These are phyloP conservation scores for Colletotrichum tanaceti DNA, from an alignment of 2,329 filamentous ascomycete genomes.

Conservation along the genomic window DNA sequence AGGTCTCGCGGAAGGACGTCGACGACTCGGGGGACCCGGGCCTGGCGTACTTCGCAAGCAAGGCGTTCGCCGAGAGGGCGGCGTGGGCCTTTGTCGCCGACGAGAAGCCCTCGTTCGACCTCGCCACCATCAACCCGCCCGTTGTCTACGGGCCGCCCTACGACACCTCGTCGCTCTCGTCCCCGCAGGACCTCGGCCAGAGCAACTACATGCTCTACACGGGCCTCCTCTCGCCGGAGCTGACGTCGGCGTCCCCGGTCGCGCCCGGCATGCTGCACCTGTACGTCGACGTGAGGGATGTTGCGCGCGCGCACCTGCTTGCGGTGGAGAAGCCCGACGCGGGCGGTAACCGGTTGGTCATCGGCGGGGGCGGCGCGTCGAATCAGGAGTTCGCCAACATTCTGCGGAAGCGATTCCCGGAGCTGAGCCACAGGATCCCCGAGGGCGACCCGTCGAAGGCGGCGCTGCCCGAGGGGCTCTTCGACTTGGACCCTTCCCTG, in stretches of 20 bases:
- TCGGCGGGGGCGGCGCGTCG: conserved; percentile 41
- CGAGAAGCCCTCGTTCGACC: conserved; percentile 49
- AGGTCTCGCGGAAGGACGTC: conserved; percentile 8
- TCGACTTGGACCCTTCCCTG: conserved; percentile 37
- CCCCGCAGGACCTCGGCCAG: conserved; percentile 21
- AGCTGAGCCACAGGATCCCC: conserved; percentile 42
- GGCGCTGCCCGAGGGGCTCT: conserved; percentile 42
- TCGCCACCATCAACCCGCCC: conserved; percentile 49
- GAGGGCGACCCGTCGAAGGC: conserved; percentile 39
- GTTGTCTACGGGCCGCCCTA: conserved; percentile 37
- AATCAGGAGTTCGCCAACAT: conserved; percentile 42
- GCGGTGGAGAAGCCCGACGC: conserved; percentile 43
- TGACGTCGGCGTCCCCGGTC: conserved; percentile 26
- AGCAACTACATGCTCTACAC: conserved; percentile 33
- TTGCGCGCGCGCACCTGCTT: conserved; percentile 45
- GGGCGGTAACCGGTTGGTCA: conserved; percentile 45
- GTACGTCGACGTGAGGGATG: conserved; percentile 47
- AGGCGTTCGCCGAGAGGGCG: conserved; percentile 56
- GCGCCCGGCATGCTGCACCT: conserved; percentile 42
- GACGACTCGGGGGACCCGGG: conserved; percentile 54
- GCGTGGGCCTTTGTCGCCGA: conserved; percentile 50
- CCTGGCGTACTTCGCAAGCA: conserved; percentile 56
- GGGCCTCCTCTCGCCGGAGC: conserved; percentile 12
- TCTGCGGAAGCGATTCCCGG: conserved; percentile 40
- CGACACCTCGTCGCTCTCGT: neutral